Conservation (phyloP, 2,329 filamentous ascomycete species). For the Xylaria multiplex region DNA sequence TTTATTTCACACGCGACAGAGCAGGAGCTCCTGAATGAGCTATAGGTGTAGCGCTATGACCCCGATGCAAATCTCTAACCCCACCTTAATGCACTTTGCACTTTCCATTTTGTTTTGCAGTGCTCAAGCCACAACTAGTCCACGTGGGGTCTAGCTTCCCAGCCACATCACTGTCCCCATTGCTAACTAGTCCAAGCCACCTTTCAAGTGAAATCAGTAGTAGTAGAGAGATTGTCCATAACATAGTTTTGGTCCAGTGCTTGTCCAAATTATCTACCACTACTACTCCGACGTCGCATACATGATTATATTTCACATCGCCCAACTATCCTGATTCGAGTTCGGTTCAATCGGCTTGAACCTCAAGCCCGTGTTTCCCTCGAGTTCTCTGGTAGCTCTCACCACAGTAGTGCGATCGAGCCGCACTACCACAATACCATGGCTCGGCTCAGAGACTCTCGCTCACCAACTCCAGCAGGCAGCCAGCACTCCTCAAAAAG, state of each 20-base stretch:
- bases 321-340: slow-evolving; percentile 13
- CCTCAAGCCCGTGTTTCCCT: slow-evolving; percentile 43
- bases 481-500: slow-evolving; percentile 80
- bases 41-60: slow-evolving; percentile 20
- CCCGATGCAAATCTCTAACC: slow-evolving; percentile 4
- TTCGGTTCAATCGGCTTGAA: slow-evolving; percentile 37
- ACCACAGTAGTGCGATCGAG: slow-evolving; percentile 52
- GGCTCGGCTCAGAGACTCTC: slow-evolving; percentile 73
- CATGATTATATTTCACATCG: slow-evolving; percentile 21
- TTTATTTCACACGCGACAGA: slow-evolving; percentile 41
- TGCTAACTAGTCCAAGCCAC: background rate
- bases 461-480: slow-evolving; percentile 95
- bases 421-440: slow-evolving; percentile 54
- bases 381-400: slow-evolving; percentile 51
- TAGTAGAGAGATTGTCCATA: background rate
- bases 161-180: background rate
- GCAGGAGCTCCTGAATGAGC: slow-evolving; percentile 17
- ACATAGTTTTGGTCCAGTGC: slow-evolving; percentile 4
- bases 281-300: slow-evolving; percentile 17
- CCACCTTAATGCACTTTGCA: slow-evolving; percentile 6
- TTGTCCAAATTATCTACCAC: slow-evolving; percentile 1
- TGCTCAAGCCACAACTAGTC: background rate
- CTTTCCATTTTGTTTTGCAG: background rate
- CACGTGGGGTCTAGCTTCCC: background rate
- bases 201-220: background rate